Percentiles rank a stretch among this genome's conserved stretches.
These are phyloP conservation scores for Cystobasidiaceae sp. DNA, from an alignment of 1,284 basidiomycete genomes.

Conservation along the genomic window DNA sequence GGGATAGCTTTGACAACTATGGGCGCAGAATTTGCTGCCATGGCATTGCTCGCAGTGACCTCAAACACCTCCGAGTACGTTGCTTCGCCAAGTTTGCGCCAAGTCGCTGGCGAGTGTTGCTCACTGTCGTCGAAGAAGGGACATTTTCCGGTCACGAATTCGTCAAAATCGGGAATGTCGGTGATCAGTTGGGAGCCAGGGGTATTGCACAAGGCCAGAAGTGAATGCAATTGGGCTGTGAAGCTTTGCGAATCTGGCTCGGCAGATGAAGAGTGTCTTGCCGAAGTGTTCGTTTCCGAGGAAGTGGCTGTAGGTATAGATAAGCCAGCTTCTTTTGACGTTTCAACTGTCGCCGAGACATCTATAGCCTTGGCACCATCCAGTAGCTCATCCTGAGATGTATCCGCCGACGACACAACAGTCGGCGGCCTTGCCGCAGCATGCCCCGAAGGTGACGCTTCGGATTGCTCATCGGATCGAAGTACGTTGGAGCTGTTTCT, in stretches of 20 bases:
- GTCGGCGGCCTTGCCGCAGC: no score
- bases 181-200: no score
- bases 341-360: background rate
- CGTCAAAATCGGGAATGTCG: conserved; percentile 31
- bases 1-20: conserved; percentile 85
- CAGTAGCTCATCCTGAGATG: background rate
- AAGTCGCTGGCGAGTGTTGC: conserved; percentile 1
- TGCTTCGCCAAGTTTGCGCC: conserved; percentile 85
- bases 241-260: no score
- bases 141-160: conserved; percentile 25
- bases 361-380: background rate
- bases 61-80: conserved; percentile 97
- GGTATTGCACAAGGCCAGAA: no score
- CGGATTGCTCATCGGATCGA: background rate
- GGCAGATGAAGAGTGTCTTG: no score
- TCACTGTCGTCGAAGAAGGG: background rate
- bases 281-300: no score
- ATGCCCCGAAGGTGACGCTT: no score
- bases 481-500: background rate
- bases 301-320: no score
- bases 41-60: no score
- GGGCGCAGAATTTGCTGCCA: conserved; percentile 39
- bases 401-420: background rate
- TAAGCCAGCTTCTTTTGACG: background rate
- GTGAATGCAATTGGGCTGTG: no score